These are phyloP conservation scores for Puccinellia tenuiflora DNA, from an alignment of 176 grass and related monocot genomes.

Conservation along the genomic window DNA sequence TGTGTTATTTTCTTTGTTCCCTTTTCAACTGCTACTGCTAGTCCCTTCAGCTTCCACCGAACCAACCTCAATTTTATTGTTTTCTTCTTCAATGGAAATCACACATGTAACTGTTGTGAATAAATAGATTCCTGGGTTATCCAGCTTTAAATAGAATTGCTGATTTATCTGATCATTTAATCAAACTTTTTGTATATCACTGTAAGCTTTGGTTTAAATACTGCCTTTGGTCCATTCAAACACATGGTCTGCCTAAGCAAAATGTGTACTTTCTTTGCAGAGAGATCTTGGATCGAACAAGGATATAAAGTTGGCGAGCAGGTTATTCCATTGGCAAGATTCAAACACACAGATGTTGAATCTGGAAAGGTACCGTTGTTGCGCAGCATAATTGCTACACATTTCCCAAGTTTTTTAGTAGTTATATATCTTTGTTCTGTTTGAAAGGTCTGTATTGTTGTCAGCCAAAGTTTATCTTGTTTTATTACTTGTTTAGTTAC, in stretches of 20 bases:
- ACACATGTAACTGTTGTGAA: background rate
- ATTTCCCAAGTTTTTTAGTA: background rate
- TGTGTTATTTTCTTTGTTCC: background rate
- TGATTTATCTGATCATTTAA: slow-evolving; percentile 9
- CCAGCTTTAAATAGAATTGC: slow-evolving; percentile 6
- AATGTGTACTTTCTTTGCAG: slow-evolving; percentile 41
- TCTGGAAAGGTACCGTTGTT: slow-evolving; percentile 51
- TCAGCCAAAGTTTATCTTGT: background rate
- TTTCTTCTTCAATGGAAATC: slow-evolving; percentile 1
- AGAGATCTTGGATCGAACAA: slow-evolving; percentile 95
- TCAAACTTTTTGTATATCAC: slow-evolving; percentile 9
- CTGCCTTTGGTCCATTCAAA: background rate
- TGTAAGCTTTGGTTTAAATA: slow-evolving; percentile 1
- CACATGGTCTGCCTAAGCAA: background rate
- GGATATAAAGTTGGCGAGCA: slow-evolving; percentile 95
- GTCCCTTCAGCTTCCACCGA: background rate
- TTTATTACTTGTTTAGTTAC: background rate
- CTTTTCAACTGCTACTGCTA: background rate
- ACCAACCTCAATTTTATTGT: background rate
- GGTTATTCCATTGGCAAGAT: slow-evolving; percentile 96
- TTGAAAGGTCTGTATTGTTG: background rate
- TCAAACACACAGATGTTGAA: slow-evolving; percentile 79
- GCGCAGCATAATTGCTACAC: background rate
- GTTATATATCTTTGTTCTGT: background rate
- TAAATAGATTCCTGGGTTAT: background rate